A percentile compares a stretch with the other conserved stretches of the same genome.
These are phyloP conservation scores for Fraxinus dipetala DNA, from an alignment of 305 asterid species.

Conservation along the genomic window DNA sequence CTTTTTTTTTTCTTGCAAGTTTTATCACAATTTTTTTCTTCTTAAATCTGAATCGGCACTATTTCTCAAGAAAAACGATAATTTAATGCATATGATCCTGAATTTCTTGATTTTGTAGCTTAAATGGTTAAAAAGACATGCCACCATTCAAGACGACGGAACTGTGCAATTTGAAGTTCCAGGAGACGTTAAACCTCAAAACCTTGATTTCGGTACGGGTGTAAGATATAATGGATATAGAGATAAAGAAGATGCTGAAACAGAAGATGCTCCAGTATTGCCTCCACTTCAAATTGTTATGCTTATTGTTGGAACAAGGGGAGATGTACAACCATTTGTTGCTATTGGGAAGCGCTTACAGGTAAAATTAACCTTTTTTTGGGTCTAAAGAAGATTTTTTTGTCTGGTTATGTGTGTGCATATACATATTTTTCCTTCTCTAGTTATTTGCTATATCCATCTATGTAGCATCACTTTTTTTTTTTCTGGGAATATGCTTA, in stretches of 20 bases:
- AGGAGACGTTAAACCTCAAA: conserved; percentile 46
- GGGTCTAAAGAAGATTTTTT: background rate
- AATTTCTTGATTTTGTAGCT: conserved; percentile 41
- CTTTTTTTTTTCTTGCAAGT: background rate
- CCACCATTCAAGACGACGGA: conserved; percentile 75
- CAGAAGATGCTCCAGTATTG: conserved; percentile 36
- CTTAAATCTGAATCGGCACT: background rate
- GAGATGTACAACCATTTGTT: conserved; percentile 93
- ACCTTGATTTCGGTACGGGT: conserved; percentile 48
- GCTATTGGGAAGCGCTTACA: conserved; percentile 88
- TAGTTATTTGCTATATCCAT: background rate
- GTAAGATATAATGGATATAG: conserved; percentile 33
- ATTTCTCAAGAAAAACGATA: background rate
- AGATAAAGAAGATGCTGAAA: conserved; percentile 31
- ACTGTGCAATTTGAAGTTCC: conserved; percentile 84
- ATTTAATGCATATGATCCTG: background rate
- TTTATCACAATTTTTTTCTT: background rate
- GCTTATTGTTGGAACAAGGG: conserved; percentile 95
- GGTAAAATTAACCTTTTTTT: conserved; percentile 32
- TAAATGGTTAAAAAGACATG: conserved; percentile 58
- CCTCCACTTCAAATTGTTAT: conserved; percentile 85
- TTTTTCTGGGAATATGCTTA: background rate
- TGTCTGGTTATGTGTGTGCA: background rate
- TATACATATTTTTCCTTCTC: background rate
- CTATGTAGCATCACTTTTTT: background rate